phyloP scores from a whole-genome alignment of 495 filamentous ascomycete genomes.

The Geopyxis carbonaria region DNA sequence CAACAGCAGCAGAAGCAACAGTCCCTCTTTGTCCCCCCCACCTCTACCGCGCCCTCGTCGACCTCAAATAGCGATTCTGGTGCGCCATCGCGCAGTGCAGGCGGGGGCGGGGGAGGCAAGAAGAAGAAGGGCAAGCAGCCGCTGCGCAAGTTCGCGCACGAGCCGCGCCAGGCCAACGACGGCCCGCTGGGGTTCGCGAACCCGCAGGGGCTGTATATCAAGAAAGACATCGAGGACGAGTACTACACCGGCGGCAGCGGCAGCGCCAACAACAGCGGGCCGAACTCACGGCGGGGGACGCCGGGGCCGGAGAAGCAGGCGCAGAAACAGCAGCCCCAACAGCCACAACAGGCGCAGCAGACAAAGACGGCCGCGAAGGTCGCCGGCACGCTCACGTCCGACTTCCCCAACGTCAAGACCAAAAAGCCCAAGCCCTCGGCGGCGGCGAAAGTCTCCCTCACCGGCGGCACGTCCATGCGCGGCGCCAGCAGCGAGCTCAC shows the following conservation, averaged over 20 bases:
- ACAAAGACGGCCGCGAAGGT: too few species aligned
- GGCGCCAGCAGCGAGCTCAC: constrained; percentile 55
- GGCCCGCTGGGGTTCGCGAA: constrained; percentile 20
- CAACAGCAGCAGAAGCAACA: constrained; percentile 19
- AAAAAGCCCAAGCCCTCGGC: constrained; percentile 3
- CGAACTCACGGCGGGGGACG: constrained; percentile 26
- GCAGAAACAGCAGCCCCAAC: constrained; percentile 44
- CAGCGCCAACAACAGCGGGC: too few species aligned
- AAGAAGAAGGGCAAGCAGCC: constrained; percentile 10
- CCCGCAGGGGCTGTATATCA: constrained; percentile 15
- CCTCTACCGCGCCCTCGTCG: constrained; percentile 6
- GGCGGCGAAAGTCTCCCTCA: constrained; percentile 26
- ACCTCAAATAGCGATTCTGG: constrained; percentile 1
- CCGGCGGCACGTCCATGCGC: constrained; percentile 60
- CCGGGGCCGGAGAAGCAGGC: too few species aligned
- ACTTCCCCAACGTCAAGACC: constrained; percentile 42
- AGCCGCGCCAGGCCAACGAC: constrained; percentile 16
- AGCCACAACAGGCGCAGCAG: too few species aligned
- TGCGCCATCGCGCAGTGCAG: neutral
- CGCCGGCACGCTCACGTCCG: constrained; percentile 60
- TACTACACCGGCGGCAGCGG: constrained; percentile 19
- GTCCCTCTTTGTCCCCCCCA: constrained; percentile 11
- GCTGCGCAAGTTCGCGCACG: constrained; percentile 10
- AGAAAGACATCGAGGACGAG: constrained; percentile 20
- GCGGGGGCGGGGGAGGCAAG: too few species aligned